Evolutionary conservation across 768 basidiomycete genomes (phyloP).

Genomic region (Vararia minispora): DNA sequence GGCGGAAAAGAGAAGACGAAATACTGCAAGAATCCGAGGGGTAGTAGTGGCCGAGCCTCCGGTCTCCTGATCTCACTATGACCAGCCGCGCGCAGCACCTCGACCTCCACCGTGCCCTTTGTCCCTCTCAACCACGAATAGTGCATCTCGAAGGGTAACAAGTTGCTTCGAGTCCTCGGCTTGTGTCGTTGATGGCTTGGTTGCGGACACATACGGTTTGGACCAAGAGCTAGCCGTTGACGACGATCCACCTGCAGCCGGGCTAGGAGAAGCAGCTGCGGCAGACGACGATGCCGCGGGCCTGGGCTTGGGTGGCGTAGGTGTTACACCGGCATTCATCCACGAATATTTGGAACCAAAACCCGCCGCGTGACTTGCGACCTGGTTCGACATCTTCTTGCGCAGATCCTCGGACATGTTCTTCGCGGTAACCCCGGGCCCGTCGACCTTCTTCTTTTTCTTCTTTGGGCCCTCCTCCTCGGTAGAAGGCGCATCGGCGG

Average conservation of each 20-base stretch:
- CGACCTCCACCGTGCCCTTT: constrained; percentile 73
- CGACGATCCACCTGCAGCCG: too few species aligned
- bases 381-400: constrained; percentile 87
- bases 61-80: constrained; percentile 20
- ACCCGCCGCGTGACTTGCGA: constrained; percentile 83
- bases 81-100: constrained; percentile 65
- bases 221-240: constrained; percentile 41
- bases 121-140: constrained; percentile 82
- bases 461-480: constrained; percentile 51
- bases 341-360: constrained; percentile 69
- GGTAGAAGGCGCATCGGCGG: constrained; percentile 38
- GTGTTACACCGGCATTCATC: constrained; percentile 57
- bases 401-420: constrained; percentile 89
- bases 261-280: constrained; percentile 11
- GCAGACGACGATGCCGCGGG: constrained; percentile 18
- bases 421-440: constrained; percentile 71
- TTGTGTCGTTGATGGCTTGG: constrained; percentile 22
- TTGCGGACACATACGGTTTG: constrained; percentile 49
- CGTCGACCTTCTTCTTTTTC: constrained; percentile 74
- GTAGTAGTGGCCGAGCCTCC: too few species aligned
- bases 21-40: too few species aligned
- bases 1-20: too few species aligned
- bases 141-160: constrained; percentile 67
- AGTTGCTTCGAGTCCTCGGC: constrained; percentile 44
- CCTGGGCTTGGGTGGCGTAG: constrained; percentile 25